These are phyloP conservation scores for Neonectria magnoliae DNA, from an alignment of 2,329 filamentous ascomycete genomes.

Conservation along the genomic window DNA sequence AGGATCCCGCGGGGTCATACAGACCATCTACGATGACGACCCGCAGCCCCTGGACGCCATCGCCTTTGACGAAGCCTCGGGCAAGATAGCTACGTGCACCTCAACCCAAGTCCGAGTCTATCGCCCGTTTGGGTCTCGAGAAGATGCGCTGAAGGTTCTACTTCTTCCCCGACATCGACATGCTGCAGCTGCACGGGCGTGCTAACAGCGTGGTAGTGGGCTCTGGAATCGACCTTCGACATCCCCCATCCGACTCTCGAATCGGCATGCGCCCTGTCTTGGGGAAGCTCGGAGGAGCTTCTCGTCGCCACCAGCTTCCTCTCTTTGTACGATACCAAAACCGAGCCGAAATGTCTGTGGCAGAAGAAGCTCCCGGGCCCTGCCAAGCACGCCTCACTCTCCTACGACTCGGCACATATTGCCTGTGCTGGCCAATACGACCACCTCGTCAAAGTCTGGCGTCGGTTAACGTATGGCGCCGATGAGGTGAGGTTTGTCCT, in stretches of 20 bases:
- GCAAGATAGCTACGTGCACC: constrained; percentile 84
- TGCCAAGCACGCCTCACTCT: constrained; percentile 79
- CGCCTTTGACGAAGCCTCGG: constrained; percentile 81
- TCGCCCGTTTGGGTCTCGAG: constrained; percentile 74
- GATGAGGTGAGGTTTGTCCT: constrained; percentile 90
- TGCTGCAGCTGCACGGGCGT: constrained; percentile 11
- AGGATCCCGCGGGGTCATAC: constrained; percentile 77
- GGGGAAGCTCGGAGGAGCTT: constrained; percentile 87
- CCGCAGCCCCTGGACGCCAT: constrained; percentile 75
- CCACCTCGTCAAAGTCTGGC: constrained; percentile 91
- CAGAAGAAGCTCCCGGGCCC: constrained; percentile 76
- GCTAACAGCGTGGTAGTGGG: constrained; percentile 61
- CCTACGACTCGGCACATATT: constrained; percentile 87
- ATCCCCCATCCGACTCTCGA: constrained; percentile 44
- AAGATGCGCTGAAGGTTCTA: constrained; percentile 78
- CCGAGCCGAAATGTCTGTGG: constrained; percentile 72
- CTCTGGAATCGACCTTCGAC: constrained; percentile 70
- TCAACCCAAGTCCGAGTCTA: constrained; percentile 77
- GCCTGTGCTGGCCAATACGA: constrained; percentile 84
- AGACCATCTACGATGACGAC: constrained; percentile 92
- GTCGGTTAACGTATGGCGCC: constrained; percentile 82
- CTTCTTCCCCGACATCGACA: neutral
- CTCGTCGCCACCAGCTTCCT: constrained; percentile 78
- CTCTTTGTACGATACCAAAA: constrained; percentile 70
- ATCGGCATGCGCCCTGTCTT: constrained; percentile 72